These are phyloP conservation scores for Pseudomassariella vexata DNA, from an alignment of 2,329 filamentous ascomycete species.

Conservation along the genomic window DNA sequence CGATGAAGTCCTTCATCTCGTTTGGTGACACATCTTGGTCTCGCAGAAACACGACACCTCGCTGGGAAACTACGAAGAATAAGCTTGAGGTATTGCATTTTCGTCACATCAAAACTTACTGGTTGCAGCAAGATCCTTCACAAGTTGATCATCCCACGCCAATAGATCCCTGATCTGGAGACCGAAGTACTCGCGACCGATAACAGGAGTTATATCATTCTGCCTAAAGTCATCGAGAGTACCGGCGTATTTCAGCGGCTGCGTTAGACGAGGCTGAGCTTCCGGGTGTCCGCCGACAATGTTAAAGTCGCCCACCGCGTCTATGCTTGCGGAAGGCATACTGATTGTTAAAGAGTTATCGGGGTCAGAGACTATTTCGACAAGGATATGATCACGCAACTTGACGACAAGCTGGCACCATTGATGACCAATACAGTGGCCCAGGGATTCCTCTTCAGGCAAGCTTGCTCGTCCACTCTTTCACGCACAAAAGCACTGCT, in stretches of 20 bases:
- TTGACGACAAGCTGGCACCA: slow-evolving; percentile 2
- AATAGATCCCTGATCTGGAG: slow-evolving; percentile 25
- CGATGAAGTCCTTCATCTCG: slow-evolving; percentile 39
- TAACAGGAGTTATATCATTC: slow-evolving; percentile 26
- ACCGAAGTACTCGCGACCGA: slow-evolving; percentile 25
- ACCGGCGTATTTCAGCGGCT: slow-evolving; percentile 34
- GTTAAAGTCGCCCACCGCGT: slow-evolving; percentile 10
- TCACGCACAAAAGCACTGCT: no score
- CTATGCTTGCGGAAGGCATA: slow-evolving; percentile 28
- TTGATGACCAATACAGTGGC: no score
- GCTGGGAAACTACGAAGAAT: slow-evolving; percentile 35
- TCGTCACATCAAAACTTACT: slow-evolving; percentile 13
- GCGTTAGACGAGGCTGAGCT: slow-evolving; percentile 15
- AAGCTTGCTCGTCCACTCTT: no score
- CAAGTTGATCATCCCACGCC: slow-evolving; percentile 12
- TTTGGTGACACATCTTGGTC: slow-evolving; percentile 38
- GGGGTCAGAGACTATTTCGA: neutral
- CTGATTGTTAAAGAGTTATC: slow-evolving; percentile 9
- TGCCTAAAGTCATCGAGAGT: slow-evolving; percentile 32
- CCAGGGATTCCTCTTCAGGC: no score
- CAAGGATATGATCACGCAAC: slow-evolving; percentile 3
- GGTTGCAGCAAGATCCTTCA: slow-evolving; percentile 18
- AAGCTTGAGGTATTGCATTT: no score
- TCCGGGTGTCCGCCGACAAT: slow-evolving; percentile 19
- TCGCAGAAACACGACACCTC: slow-evolving; percentile 45